Evolutionary conservation across 2,329 filamentous ascomycete species (phyloP).

Genomic region (Cercospora nicotianae): DNA sequence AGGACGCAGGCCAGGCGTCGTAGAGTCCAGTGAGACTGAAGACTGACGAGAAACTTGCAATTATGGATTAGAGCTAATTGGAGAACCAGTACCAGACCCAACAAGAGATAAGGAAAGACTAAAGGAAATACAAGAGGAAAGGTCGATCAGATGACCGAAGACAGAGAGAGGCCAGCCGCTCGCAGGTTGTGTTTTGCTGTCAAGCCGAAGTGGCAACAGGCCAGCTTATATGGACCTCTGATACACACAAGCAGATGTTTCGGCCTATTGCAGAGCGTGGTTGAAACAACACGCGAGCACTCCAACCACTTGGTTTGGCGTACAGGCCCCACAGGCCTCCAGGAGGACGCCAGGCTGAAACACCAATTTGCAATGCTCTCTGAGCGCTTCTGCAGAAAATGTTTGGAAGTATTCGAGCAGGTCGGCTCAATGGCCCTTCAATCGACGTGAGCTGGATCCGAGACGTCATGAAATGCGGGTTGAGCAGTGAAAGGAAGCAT

Average conservation of each 20-base stretch:
- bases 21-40: background rate
- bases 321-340: slow-evolving; percentile 14
- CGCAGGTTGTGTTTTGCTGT: slow-evolving; percentile 11
- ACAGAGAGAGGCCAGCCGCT: slow-evolving; percentile 16
- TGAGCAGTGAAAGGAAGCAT: slow-evolving; percentile 24
- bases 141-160: slow-evolving; percentile 17
- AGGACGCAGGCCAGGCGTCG: background rate
- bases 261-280: background rate
- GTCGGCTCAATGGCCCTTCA: slow-evolving; percentile 23
- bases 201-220: slow-evolving; percentile 11
- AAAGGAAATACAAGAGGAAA: slow-evolving; percentile 36
- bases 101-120: slow-evolving; percentile 34
- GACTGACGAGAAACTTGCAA: slow-evolving; percentile 13
- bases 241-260: background rate
- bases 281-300: slow-evolving; percentile 25
- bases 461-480: slow-evolving; percentile 26
- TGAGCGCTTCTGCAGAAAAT: slow-evolving; percentile 26
- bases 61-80: slow-evolving; percentile 26
- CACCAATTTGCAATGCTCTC: slow-evolving; percentile 14
- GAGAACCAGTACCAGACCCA: slow-evolving; percentile 37
- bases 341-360: slow-evolving; percentile 25
- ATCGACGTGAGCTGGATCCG: slow-evolving; percentile 24
- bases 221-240: slow-evolving; percentile 28
- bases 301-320: background rate
- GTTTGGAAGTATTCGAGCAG: background rate